phyloP scores from a whole-genome alignment of 371 early-diverging fungal species.

The Umbelopsis sp. region DNA sequence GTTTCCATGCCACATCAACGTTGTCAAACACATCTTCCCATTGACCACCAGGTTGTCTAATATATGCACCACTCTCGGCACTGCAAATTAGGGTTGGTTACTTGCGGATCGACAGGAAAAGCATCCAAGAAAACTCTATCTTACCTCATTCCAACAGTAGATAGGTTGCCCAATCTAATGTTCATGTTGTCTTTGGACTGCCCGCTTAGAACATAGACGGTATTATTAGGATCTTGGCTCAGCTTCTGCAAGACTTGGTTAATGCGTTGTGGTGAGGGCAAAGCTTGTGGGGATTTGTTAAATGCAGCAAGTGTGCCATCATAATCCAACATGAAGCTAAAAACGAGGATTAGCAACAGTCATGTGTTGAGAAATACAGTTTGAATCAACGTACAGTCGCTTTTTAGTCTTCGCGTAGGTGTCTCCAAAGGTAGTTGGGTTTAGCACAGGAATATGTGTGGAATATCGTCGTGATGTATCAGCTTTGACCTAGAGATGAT shows the following conservation, averaged over 20 bases:
- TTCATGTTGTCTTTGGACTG: conserved; percentile 77
- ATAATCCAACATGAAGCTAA: conserved; percentile 78
- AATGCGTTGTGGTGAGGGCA: conserved; percentile 29
- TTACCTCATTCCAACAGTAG: conserved; percentile 74
- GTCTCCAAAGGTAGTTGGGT: conserved; percentile 38
- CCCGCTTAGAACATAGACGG: conserved; percentile 85
- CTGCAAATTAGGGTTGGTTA: conserved; percentile 30
- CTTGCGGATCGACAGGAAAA: too few species aligned
- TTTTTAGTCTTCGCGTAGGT: conserved; percentile 55
- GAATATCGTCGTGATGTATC: conserved; percentile 60
- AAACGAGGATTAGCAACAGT: neutral
- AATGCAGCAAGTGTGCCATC: conserved; percentile 85
- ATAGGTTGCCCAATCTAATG: conserved; percentile 70
- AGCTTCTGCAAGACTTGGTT: conserved; percentile 59
- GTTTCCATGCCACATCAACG: conserved; percentile 84
- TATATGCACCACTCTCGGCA: conserved; percentile 88
- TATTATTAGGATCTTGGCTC: conserved; percentile 69
- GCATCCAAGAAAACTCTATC: neutral
- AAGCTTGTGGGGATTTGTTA: conserved; percentile 50
- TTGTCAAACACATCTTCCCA: conserved; percentile 85
- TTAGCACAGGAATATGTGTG: conserved; percentile 64
- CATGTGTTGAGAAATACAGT: neutral
- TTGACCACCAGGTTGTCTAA: conserved; percentile 67
- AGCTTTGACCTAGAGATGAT: conserved; percentile 48
- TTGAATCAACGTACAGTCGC: conserved; percentile 55